These are phyloP conservation scores for Botrytis pseudocinerea DNA, from an alignment of 2,329 filamentous ascomycete species.

Conservation along the genomic window DNA sequence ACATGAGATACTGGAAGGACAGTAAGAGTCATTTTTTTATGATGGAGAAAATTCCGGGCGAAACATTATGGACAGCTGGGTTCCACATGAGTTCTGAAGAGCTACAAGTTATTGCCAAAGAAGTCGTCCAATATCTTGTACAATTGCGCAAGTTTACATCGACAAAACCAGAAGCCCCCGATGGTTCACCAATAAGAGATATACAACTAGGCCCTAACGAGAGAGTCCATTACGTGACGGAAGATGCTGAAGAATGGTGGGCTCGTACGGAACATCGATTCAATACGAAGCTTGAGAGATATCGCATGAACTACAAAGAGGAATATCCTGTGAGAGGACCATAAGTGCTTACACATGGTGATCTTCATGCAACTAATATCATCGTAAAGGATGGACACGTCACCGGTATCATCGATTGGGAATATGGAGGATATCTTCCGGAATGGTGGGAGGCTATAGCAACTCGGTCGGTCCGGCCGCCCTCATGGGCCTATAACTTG, in stretches of 20 bases:
- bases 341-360: conserved; percentile 7
- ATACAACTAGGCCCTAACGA: fast-evolving
- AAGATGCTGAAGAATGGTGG: conserved; percentile 6
- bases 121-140: conserved; percentile 17
- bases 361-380: neutral
- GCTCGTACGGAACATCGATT: neutral
- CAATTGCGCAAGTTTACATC: conserved; percentile 6
- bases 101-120: neutral
- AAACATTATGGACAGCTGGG: neutral
- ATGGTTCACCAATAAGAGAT: neutral
- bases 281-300: fast-evolving
- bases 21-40: neutral
- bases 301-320: neutral
- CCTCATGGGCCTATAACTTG: fast-evolving
- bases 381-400: conserved; percentile 1
- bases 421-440: neutral
- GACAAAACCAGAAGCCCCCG: neutral
- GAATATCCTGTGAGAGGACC: neutral
- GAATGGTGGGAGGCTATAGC: neutral
- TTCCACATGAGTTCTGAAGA: fast-evolving
- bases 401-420: neutral
- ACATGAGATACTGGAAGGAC: neutral
- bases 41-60: neutral
- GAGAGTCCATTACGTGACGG: neutral
- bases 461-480: fast-evolving